Evolutionary conservation across 1,284 basidiomycete genomes (phyloP).

Genomic region (Trametes polyzona): DNA sequence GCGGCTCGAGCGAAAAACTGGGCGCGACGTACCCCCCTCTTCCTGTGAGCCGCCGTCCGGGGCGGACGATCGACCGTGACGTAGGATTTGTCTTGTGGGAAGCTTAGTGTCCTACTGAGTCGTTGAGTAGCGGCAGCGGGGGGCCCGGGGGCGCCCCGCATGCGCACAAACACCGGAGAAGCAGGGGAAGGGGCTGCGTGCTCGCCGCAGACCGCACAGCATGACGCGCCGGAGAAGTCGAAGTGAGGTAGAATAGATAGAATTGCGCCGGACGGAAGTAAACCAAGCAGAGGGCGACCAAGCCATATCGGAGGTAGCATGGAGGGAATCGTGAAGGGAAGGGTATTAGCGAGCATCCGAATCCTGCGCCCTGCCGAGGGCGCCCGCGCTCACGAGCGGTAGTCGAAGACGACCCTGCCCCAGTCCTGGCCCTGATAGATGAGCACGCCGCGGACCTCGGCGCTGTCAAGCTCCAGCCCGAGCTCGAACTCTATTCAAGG

Average conservation of each 20-base stretch:
- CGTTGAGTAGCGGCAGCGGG: too few species aligned
- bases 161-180: background rate
- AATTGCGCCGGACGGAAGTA: background rate
- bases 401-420: constrained; percentile 61
- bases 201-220: too few species aligned
- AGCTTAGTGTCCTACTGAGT: too few species aligned
- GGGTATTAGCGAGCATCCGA: too few species aligned
- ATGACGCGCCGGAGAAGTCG: background rate
- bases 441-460: constrained; percentile 79
- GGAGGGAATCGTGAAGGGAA: background rate
- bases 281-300: background rate
- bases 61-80: background rate
- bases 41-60: background rate
- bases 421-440: constrained; percentile 75
- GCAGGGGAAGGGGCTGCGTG: background rate
- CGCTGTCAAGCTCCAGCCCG: constrained; percentile 79
- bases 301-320: background rate
- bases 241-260: background rate
- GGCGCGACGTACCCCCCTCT: background rate
- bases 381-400: constrained; percentile 32
- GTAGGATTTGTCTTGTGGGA: too few species aligned
- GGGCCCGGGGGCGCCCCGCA: background rate
- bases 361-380: background rate
- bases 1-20: background rate
- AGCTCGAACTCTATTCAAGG: constrained; percentile 70